A percentile compares a stretch with the other conserved stretches of the same genome.
Evolutionary conservation across 75 land plant genomes (phyloP).

Genomic region (Cryptomeria japonica): DNA sequence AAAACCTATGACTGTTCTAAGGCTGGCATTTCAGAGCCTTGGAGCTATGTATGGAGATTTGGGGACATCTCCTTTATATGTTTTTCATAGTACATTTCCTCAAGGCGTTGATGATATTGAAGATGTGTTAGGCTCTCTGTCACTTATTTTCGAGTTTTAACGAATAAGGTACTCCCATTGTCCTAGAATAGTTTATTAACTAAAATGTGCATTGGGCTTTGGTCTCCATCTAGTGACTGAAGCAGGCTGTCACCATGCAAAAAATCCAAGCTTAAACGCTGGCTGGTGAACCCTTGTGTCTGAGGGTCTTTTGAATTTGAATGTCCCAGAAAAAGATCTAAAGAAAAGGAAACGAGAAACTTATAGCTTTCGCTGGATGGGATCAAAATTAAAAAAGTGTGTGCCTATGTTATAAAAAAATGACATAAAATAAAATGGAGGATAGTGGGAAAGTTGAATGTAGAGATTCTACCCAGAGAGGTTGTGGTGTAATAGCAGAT

Average conservation of each 20-base stretch:
- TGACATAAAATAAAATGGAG: neutral
- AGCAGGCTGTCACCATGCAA: too few relatives aligned
- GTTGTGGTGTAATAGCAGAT: neutral
- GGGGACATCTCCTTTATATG: slow-evolving; percentile 35
- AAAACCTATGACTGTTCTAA: slow-evolving; percentile 1
- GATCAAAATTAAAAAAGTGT: neutral
- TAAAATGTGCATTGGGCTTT: too few relatives aligned
- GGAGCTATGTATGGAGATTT: slow-evolving; percentile 35
- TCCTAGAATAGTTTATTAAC: too few relatives aligned
- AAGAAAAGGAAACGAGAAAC: neutral
- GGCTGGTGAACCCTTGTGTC: neutral
- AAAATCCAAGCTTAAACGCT: neutral
- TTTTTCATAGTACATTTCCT: slow-evolving; percentile 23
- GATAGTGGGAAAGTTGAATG: too few relatives aligned
- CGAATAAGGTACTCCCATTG: too few relatives aligned
- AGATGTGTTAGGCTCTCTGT: slow-evolving; percentile 41
- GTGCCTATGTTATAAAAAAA: neutral
- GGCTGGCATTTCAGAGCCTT: slow-evolving; percentile 18
- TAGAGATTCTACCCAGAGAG: too few relatives aligned
- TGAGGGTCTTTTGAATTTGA: neutral
- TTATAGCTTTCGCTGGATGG: neutral
- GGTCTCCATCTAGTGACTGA: too few relatives aligned
- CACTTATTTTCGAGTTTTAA: too few relatives aligned
- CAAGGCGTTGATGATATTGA: slow-evolving; percentile 17
- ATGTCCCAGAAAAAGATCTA: neutral